Evolutionary conservation across 2,329 filamentous ascomycete genomes (phyloP), one percentile per base, ranked within the genome.

Genomic region (Diaporthe humulicola): DNA sequence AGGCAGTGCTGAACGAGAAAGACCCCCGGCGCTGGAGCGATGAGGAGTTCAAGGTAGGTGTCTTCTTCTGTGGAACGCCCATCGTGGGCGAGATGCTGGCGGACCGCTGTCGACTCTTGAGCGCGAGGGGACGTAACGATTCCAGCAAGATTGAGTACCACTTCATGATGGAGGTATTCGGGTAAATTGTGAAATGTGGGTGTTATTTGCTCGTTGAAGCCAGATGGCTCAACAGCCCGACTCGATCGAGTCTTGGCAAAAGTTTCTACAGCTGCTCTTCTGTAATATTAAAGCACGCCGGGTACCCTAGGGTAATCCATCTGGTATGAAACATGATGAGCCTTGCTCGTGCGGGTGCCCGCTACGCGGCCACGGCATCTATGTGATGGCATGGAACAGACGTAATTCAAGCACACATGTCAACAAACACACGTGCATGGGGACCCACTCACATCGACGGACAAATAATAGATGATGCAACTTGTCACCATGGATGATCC

Each of bases 1-100:
- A 74, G 57, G 74, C 56, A 0, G 54, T 19, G 17, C n/a, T 2
- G 71, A 75, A 54, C 25, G 71, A 48, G 25, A 72, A 19, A 15
- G 74, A 76, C 15, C 45, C 64, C 1, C 25, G 25, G 40, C 45
- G 67, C 40, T 54, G 64, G 28, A 78, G 81, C 9, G 81, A 81
- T 0, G 80, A 82, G 12, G 82, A 84, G 73, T 79, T 87, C 54
- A 88, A 87, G 76, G 86, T 90, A 0, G 89, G 88, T 0, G 86
- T 90, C 0, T 90, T 90, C 76, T 91, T 89, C 77, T 91, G 89
- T 69, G 90, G 89, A 3, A 85, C 87, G 0, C 88, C 89, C 0
- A 84, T 88, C 2, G 87, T 91, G n/a, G 88, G 89, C 0, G 86
- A 88, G 78, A 86, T 90, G 54, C 77, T 91, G 76, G 88, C 88